Percentiles rank a stretch among this genome's conserved stretches.
Evolutionary conservation across 495 filamentous ascomycete species (phyloP).

Genomic region (Tuber microsphaerosporum): DNA sequence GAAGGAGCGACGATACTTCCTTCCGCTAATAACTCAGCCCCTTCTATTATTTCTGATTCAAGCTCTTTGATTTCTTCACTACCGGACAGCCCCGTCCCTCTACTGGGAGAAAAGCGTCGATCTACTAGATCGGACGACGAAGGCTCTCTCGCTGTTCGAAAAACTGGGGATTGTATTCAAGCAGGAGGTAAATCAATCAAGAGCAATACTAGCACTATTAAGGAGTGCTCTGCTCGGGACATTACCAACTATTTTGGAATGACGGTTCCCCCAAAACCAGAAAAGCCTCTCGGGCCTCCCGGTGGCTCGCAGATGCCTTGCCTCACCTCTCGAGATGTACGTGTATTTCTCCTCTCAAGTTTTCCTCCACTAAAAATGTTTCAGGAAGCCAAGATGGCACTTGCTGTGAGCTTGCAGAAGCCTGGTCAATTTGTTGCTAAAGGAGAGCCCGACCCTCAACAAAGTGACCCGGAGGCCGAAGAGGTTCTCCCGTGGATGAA

Average conservation of each 20-base stretch:
- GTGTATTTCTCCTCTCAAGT: not conserved
- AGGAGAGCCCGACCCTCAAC: not conserved
- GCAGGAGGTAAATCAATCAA: not conserved
- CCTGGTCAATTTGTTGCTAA: conserved; percentile 1
- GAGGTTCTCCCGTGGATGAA: not conserved
- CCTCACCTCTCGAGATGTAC: not conserved
- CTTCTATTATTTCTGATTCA: not conserved
- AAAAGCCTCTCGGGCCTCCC: not conserved
- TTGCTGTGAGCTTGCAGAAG: not conserved
- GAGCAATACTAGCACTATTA: not conserved
- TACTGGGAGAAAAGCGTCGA: not conserved
- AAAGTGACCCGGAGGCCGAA: not conserved
- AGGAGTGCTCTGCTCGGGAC: not conserved
- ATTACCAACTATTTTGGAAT: not conserved
- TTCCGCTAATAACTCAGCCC: not conserved
- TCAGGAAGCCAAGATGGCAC: conserved; percentile 1
- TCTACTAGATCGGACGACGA: not conserved
- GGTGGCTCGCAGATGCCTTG: not conserved
- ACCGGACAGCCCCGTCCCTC: not conserved
- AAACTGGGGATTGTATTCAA: not conserved
- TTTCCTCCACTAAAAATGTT: not conserved
- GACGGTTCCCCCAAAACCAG: not conserved
- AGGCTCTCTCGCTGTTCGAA: not conserved
- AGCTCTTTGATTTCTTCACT: not conserved
- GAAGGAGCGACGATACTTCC: not conserved